Base-by-base conservation (phyloP, 495 filamentous ascomycete species). In the Astrothelium macrocarpum region DNA sequence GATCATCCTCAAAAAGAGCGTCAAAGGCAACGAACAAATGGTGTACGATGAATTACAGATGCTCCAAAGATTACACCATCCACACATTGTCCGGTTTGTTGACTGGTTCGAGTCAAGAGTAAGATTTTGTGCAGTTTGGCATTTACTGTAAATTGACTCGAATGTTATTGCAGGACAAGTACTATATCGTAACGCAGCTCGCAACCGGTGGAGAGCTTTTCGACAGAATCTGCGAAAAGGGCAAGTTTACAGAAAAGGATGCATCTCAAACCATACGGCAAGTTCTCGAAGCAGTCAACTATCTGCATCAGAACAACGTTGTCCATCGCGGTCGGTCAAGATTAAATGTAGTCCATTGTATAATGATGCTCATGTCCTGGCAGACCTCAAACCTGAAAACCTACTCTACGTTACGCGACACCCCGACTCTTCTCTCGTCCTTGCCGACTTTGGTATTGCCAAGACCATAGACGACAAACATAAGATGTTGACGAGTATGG, bases 1-100 rank as follows among this genome's bases (percentile, higher is more conserved):
- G 81, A 97, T 99, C 73, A 99, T 99, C 72, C 80, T 99, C 68
- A 99, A 99, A 85, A 97, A 96, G 78, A 97, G 96, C 78, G 94
- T 99, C 71, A 90, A 90, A 65, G 95, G 94, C 62, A 97, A 97
- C 68, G 94, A 99, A 78, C 84, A 85, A 72, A 99, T 99, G 94
- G 94, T 99, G 32, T 91, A 95, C 72, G 95, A 97, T 78, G 94
- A 99, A 78, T 81, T 99, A 70, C 83, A 90, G 62, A 87, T 99
- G 83, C 80, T 99, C 67, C 90, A 95, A 77, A 79, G 82, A 39
- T 84, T 99, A 68, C 82, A 92, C 67, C 95, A 99, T 74, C 90
- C 90, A 31, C 90, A 97, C 76, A 99, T 99, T 72, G 95, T 99
- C 75, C 87, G 88, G 65, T 99, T 99, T 71, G 89, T 92, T 69